Evolutionary conservation across 129 eudicot genomes (phyloP).

Genomic region (Solidago caesia): DNA sequence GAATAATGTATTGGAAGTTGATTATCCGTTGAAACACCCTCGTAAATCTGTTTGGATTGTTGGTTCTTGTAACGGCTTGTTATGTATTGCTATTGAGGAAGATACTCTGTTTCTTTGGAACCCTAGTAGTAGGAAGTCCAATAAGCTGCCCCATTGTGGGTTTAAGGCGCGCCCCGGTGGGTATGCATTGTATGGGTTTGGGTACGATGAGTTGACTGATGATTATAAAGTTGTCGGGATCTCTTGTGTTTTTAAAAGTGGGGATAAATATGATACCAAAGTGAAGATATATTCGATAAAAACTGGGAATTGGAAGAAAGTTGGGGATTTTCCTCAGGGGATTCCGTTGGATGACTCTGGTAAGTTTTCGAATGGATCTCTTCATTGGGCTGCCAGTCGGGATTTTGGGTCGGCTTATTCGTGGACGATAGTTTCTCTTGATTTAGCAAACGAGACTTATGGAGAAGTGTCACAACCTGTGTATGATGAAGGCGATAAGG

Average conservation of each 20-base stretch:
- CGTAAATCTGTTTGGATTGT: conserved; percentile 32
- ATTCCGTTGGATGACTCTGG: conserved; percentile 39
- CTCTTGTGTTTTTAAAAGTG: conserved; percentile 27
- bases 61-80: conserved; percentile 56
- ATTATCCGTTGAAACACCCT: conserved; percentile 45
- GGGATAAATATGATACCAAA: conserved; percentile 25
- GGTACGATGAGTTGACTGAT: conserved; percentile 42
- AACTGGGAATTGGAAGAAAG: conserved; percentile 44
- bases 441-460: conserved; percentile 36
- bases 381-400: conserved; percentile 54
- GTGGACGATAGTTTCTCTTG: conserved; percentile 49
- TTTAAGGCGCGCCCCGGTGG: conserved; percentile 26
- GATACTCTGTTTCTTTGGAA: conserved; percentile 53
- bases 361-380: conserved; percentile 46
- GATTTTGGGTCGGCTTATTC: conserved; percentile 6
- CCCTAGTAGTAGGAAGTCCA: conserved; percentile 45
- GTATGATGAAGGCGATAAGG: conserved; percentile 38
- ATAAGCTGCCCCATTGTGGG: conserved; percentile 29
- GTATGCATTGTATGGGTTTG: conserved; percentile 48
- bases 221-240: conserved; percentile 65
- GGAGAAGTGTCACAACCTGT: conserved; percentile 47
- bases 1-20: conserved; percentile 24
- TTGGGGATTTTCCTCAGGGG: conserved; percentile 38
- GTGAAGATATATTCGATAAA: conserved; percentile 49
- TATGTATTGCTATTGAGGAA: conserved; percentile 45